phyloP scores from a whole-genome alignment of 2,329 filamentous ascomycete species.

The Balansia obtecta region DNA sequence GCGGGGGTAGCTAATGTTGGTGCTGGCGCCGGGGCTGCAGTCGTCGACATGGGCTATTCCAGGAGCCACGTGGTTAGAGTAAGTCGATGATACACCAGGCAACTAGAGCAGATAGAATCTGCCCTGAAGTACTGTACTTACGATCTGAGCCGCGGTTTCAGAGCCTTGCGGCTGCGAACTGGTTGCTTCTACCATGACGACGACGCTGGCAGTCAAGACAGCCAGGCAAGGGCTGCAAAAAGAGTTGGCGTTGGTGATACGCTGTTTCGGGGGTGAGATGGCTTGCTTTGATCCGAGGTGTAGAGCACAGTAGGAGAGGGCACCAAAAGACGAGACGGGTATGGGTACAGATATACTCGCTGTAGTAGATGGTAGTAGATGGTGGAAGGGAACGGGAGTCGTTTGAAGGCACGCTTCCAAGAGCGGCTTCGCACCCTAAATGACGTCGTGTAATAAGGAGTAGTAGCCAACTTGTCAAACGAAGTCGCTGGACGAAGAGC shows the following conservation, averaged over 20 bases:
- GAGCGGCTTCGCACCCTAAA: no score
- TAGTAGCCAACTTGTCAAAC: background rate
- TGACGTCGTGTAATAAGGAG: background rate
- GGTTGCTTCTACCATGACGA: slow-evolving; percentile 15
- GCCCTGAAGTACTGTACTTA: slow-evolving; percentile 6
- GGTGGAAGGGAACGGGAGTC: no score
- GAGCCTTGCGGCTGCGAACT: slow-evolving; percentile 11
- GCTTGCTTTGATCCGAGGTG: no score
- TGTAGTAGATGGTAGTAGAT: no score
- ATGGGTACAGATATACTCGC: background rate
- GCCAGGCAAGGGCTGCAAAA: slow-evolving; percentile 3
- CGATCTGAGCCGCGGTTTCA: slow-evolving; percentile 10
- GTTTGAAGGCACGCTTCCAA: no score
- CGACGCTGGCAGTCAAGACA: slow-evolving; percentile 9
- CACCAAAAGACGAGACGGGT: background rate
- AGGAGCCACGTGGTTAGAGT: slow-evolving; percentile 3
- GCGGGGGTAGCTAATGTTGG: slow-evolving; percentile 19
- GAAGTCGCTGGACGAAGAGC: background rate
- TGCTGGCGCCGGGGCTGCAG: slow-evolving; percentile 12
- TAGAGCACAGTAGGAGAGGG: background rate
- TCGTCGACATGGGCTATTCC: slow-evolving; percentile 11
- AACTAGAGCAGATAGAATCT: background rate
- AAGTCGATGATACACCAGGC: background rate
- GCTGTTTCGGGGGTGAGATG: background rate
- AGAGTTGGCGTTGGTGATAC: slow-evolving; percentile 2